Evolutionary conservation across 352 stramenopile species (phyloP).

Genomic region (Phytophthora melonis): DNA sequence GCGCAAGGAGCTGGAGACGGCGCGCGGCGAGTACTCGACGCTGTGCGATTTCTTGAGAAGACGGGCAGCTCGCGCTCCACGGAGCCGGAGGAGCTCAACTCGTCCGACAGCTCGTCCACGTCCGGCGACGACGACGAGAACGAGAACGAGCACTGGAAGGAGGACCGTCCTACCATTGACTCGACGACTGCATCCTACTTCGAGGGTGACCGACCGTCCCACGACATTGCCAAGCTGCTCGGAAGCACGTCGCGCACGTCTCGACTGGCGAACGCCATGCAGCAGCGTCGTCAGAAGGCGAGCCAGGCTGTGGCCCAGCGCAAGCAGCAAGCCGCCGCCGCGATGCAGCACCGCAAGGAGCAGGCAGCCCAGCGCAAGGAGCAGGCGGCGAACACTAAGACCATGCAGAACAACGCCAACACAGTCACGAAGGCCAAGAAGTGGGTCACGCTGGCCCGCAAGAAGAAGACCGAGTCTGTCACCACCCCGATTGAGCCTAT

Average conservation of each 20-base stretch:
- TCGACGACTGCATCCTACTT: slow-evolving; percentile 45
- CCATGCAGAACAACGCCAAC: slow-evolving; percentile 22
- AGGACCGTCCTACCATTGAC: slow-evolving; percentile 44
- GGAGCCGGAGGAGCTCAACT: slow-evolving; percentile 56
- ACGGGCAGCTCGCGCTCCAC: slow-evolving; percentile 54
- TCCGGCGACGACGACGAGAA: slow-evolving; percentile 48
- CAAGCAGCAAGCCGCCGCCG: slow-evolving; percentile 35
- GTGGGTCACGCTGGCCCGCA: slow-evolving; percentile 38
- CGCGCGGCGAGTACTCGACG: slow-evolving; percentile 52
- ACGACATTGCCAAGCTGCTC: slow-evolving; percentile 56
- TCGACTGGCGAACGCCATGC: slow-evolving; percentile 40
- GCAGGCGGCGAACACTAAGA: slow-evolving; percentile 3
- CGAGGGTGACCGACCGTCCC: slow-evolving; percentile 53
- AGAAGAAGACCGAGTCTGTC: slow-evolving; percentile 30
- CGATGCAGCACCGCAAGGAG: slow-evolving; percentile 40
- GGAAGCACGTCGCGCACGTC: slow-evolving; percentile 36
- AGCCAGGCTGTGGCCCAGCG: slow-evolving; percentile 42
- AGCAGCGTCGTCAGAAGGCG: slow-evolving; percentile 46
- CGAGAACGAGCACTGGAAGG: slow-evolving; percentile 31
- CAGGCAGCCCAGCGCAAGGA: slow-evolving; percentile 21
- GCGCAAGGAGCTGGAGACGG: slow-evolving; percentile 55
- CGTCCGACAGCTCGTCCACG: slow-evolving; percentile 40
- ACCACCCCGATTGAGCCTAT: slow-evolving; percentile 38
- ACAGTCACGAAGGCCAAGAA: slow-evolving; percentile 47
- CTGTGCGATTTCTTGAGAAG: slow-evolving; percentile 62